Base-by-base conservation (phyloP, 495 filamentous ascomycete species). In the Aspergillus carlsbadensis region DNA sequence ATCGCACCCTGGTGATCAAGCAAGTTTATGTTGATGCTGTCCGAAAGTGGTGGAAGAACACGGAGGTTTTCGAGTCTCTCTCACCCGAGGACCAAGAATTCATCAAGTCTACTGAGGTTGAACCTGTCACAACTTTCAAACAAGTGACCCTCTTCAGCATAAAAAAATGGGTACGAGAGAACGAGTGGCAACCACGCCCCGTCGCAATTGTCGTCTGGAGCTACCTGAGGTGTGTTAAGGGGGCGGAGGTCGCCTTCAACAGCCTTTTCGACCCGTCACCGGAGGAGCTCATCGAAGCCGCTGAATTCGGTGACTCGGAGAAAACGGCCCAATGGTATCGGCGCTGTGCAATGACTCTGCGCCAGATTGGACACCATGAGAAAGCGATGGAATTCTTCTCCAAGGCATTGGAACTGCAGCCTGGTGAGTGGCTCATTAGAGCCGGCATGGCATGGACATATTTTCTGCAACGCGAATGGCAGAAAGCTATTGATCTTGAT, bases 211-310 rank as follows among this genome's bases (percentile, higher is more conserved):
- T 44, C 1, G 47, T 60, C 6, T 44, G 41, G 37, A 36, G 44
- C 17, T 43, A 55, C 34, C 46, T 40, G 33, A 15, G 34, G 6
- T 34, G 56, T 4, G 5, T 29, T 4, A 44, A 41, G 31, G 58
- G 53, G 14, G 33, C 20, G n/a, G 53, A 55, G 41, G 17, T 40
- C 29, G 5, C 44, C 29, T 17, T 26, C 10, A 7, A 21, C 2
- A 26, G 35, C 4, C 14, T 5, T n/a, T 48, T n/a, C 37, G 14
- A 44, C 14, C 21, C 24, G 7, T 44, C 24, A 0, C 44, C 43
- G 5, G 51, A 54, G n/a, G 44, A 59, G 3, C 10, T 55, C 2
- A 44, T 59, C 11, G 51, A 59, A 13, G 57, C 57, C 10, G 57
- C 51, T 0, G 43, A 36, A n/a, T 55, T 37, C 13, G 51, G 51